Percentiles rank a stretch among this genome's conserved stretches.
Evolutionary conservation across 129 eudicot species (phyloP).

Genomic region (Flaveria robusta): DNA sequence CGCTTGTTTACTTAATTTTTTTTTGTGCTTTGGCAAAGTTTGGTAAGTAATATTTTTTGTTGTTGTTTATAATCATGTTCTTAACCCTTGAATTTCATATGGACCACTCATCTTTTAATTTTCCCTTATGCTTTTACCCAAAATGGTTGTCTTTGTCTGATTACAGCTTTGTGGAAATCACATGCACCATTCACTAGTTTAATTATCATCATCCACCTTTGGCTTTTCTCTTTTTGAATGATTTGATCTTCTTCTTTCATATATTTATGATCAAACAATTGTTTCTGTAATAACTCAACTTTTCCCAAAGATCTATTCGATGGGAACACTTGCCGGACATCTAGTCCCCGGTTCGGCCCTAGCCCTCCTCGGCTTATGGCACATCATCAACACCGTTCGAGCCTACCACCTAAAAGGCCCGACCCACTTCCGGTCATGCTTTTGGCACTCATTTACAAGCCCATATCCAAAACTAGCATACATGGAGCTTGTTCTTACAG

Average conservation of each 20-base stretch:
- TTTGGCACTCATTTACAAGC: slow-evolving; percentile 64
- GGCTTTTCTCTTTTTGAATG: not conserved
- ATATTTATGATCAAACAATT: slow-evolving; percentile 29
- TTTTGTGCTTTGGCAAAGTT: too few species aligned
- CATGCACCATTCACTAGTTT: slow-evolving; percentile 40
- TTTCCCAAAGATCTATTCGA: slow-evolving; percentile 14
- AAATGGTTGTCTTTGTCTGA: slow-evolving; percentile 36
- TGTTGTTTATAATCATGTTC: not conserved
- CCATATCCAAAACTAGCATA: slow-evolving; percentile 44
- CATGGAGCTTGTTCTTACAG: slow-evolving; percentile 62
- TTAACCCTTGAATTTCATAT: not conserved
- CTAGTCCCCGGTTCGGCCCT: slow-evolving; percentile 73
- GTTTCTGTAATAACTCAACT: not conserved
- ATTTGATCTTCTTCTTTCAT: slow-evolving; percentile 20
- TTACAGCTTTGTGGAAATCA: slow-evolving; percentile 35
- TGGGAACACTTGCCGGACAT: slow-evolving; percentile 86
- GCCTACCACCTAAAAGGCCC: slow-evolving; percentile 58
- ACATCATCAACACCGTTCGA: slow-evolving; percentile 53
- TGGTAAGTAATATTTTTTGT: not conserved
- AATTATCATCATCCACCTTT: slow-evolving; percentile 15
- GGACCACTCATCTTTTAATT: not conserved
- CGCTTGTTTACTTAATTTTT: too few species aligned
- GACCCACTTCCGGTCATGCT: slow-evolving; percentile 46
- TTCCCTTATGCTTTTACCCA: slow-evolving; percentile 5
- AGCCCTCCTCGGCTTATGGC: slow-evolving; percentile 73